Evolutionary conservation across 75 land plant species (phyloP).

Genomic region (Cupressus sempervirens): DNA sequence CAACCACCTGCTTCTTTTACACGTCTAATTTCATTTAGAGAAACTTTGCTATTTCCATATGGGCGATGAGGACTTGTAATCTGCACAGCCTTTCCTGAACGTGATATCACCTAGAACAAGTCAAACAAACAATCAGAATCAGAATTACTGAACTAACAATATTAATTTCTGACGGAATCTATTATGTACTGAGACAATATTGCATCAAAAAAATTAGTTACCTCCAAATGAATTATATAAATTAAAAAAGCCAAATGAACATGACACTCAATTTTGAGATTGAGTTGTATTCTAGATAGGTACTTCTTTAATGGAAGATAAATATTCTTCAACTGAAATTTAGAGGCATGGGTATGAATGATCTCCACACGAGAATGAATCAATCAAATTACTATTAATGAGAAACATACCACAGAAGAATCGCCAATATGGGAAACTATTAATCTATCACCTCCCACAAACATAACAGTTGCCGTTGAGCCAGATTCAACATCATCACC

Average conservation of each 20-base stretch:
- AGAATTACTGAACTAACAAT: background rate
- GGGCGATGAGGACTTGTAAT: constrained; percentile 86
- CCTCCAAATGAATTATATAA: background rate
- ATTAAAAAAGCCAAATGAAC: background rate
- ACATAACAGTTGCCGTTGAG: constrained; percentile 82
- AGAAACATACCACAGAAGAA: constrained; percentile 65
- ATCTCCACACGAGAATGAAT: background rate
- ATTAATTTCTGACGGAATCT: background rate
- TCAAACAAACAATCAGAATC: background rate
- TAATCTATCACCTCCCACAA: constrained; percentile 54
- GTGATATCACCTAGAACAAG: constrained; percentile 64
- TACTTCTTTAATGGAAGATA: background rate
- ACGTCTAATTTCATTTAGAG: constrained; percentile 73
- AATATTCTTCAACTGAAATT: background rate
- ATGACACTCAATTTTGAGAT: background rate
- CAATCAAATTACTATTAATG: background rate
- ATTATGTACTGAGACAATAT: background rate
- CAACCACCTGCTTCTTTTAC: constrained; percentile 97
- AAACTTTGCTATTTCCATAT: constrained; percentile 69
- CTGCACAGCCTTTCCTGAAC: constrained; percentile 66
- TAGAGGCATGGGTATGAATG: background rate
- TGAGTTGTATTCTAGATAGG: background rate
- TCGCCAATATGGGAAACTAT: constrained; percentile 93
- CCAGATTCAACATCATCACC: constrained; percentile 77
- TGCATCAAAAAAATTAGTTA: background rate